These are phyloP conservation scores for Coleophoma crateriformis DNA, from an alignment of 2,329 filamentous ascomycete genomes.

Conservation along the genomic window DNA sequence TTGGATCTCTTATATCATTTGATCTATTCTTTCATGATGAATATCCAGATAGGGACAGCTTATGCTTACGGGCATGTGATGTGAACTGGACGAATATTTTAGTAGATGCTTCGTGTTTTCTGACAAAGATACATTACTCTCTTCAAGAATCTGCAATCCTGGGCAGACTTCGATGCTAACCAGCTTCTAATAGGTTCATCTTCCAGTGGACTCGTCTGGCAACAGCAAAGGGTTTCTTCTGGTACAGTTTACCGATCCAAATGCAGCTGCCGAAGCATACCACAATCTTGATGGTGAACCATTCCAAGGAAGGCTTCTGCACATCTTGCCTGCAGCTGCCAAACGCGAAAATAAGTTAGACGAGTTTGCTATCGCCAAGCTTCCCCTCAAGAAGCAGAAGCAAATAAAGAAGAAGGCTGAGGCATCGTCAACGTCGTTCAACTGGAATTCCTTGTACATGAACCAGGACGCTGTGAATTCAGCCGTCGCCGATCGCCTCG, in stretches of 20 bases:
- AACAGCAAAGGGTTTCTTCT: slow-evolving; percentile 87
- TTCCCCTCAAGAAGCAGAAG: slow-evolving; percentile 92
- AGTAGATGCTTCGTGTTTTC: slow-evolving; percentile 98
- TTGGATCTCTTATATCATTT: slow-evolving; percentile 9
- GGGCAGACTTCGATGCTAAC: slow-evolving; percentile 31
- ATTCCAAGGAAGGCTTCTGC: slow-evolving; percentile 88
- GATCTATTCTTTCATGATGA: slow-evolving; percentile 68
- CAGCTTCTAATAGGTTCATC: slow-evolving; percentile 63
- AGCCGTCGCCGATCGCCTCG: slow-evolving; percentile 79
- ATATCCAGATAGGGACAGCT: slow-evolving; percentile 99
- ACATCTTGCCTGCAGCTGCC: slow-evolving; percentile 78
- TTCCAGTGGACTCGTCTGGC: slow-evolving; percentile 69
- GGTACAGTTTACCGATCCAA: slow-evolving; percentile 69
- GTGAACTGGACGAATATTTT: slow-evolving; percentile 95
- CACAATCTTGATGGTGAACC: slow-evolving; percentile 73
- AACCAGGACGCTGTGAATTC: slow-evolving; percentile 92
- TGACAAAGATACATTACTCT: slow-evolving; percentile 37
- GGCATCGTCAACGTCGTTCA: slow-evolving; percentile 74
- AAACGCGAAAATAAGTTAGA: slow-evolving; percentile 80
- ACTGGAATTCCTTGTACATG: slow-evolving; percentile 99
- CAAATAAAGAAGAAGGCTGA: slow-evolving; percentile 81
- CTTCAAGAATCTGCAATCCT: slow-evolving; percentile 3
- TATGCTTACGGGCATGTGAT: slow-evolving; percentile 86
- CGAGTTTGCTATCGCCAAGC: slow-evolving; percentile 82
- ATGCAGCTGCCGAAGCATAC: slow-evolving; percentile 73